Evolutionary conservation across 2,329 filamentous ascomycete species (phyloP), one percentile per base, ranked within the genome.

Genomic region (Fusarium sp.): DNA sequence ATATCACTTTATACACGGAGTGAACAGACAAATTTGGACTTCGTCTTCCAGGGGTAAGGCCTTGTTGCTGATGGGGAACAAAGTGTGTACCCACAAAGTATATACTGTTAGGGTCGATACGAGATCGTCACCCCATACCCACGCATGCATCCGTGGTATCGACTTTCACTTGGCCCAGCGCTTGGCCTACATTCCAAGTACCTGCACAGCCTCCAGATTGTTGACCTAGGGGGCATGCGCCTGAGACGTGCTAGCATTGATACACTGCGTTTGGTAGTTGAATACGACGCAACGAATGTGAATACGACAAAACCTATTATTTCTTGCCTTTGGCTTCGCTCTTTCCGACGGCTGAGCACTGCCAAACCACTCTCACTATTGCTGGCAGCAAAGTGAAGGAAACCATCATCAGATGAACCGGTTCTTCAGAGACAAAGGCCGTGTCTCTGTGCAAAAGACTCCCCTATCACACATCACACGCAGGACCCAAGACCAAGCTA

Each of bases 21-120:
- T 42, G 44, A 47, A 22, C n/a, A 34, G 58, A 56, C 66, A 66
- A 73, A 58, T 65, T 74, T 60, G 55, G 61, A 62, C 36, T 38
- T 62, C 22, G 39, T 56, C 58, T 42, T 64, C 66, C 64, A 68
- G 66, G 66, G 66, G 66, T 24, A 44, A 34, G 30, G 39, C 30
- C 30, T 68, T 34, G 66, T 44, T 50, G 48, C 64, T 56, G 48
- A 50, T 36, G 64, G 32, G 48, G 54, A 50, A 59, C 20, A 41
- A 55, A 28, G 51, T 55, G 24, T n/a, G 61, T 61, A 48, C 48
- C 66, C 66, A 68, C 64, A 41, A 62, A 48, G 76, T 76, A 78
- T 45, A 62, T 67, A n/a, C 56, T 79, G 78, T 76, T 80, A 79
- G 75, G 57, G 71, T 61, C 67, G 73, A 79, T 80, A 79, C 78